These are phyloP conservation scores for Colletotrichum cereale DNA, from an alignment of 2,329 filamentous ascomycete genomes.

Conservation along the genomic window DNA sequence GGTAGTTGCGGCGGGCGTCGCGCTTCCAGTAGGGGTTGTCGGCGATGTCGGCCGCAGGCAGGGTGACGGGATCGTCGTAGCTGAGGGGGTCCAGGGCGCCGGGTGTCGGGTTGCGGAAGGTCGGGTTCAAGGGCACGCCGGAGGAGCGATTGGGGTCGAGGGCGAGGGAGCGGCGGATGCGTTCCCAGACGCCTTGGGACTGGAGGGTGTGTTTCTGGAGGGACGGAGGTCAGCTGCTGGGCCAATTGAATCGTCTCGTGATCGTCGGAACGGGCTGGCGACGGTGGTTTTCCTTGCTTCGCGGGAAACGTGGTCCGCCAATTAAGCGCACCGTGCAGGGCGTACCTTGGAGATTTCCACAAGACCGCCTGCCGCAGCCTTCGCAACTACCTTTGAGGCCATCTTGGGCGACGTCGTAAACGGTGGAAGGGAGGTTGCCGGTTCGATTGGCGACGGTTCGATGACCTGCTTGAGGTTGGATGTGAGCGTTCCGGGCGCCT, in stretches of 20 bases:
- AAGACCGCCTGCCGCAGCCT: slow-evolving; percentile 63
- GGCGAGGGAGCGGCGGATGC: slow-evolving; percentile 80
- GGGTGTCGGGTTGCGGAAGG: slow-evolving; percentile 89
- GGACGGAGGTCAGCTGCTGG: neutral
- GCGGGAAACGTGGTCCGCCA: neutral
- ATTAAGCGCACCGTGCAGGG: slow-evolving; percentile 14
- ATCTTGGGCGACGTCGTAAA: slow-evolving; percentile 57
- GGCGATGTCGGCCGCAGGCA: slow-evolving; percentile 88
- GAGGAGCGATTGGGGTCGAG: slow-evolving; percentile 91
- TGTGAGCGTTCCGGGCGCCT: slow-evolving; percentile 31
- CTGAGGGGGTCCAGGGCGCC: slow-evolving; percentile 76
- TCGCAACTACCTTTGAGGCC: slow-evolving; percentile 71
- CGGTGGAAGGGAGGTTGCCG: slow-evolving; percentile 40
- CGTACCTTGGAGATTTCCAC: slow-evolving; percentile 71
- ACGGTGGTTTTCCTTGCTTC: slow-evolving; percentile 20
- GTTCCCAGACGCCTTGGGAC: slow-evolving; percentile 89
- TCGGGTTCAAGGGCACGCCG: slow-evolving; percentile 91
- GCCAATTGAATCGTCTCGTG: slow-evolving; percentile 6
- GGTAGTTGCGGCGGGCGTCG: slow-evolving; percentile 86
- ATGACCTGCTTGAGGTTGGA: slow-evolving; percentile 32
- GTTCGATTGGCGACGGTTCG: slow-evolving; percentile 28
- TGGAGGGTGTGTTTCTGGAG: slow-evolving; percentile 94
- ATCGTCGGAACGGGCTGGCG: slow-evolving; percentile 18
- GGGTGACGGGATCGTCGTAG: slow-evolving; percentile 86
- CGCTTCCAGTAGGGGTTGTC: slow-evolving; percentile 98